Evolutionary conservation across 2,329 filamentous ascomycete genomes (phyloP), one percentile per base, ranked within the genome.

Genomic region (Daldinia sp.): DNA sequence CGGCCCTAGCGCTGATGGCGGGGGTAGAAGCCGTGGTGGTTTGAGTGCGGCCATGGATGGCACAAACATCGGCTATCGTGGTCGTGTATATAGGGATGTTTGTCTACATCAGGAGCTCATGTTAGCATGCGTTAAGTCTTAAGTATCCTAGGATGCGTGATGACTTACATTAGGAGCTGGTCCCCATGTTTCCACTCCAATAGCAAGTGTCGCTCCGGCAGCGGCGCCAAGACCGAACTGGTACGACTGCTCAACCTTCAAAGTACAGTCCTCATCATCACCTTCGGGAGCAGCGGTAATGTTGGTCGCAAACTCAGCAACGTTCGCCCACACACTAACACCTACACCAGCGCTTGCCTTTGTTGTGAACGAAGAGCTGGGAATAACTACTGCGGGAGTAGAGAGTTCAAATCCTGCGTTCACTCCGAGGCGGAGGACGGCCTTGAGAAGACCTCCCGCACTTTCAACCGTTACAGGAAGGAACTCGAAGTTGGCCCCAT

Each of bases 401-500:
- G 69, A 56, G 1, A 79, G 21, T 9, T 77, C 69, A 45, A 83
- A 68, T 10, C 83, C 84, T 3, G 80, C 78, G 29, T 80, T 77
- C 1, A 82, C 69, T 8, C 79, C 80, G 1, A 86, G 64, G 3
- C 82, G 80, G 0, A 87, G 75, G 0, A 80, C 72, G 0, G 82
- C 84, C 0, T 76, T 79, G 8, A 87, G 72, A 0, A 80, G 68
- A 0, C 78, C 78, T 5, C 74, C 76, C 8, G 77, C 78, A 27
- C 76, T 79, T 61, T 79, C 72, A 29, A 87, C 73, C 0, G 77
- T 82, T 3, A 87, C 81, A 0, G 85, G 85, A 1, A 87, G 78
- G 58, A 86, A 86, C 58, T 86, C 83, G 61, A 86, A 87, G 11
- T 78, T 72, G 0, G 81, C 85, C 4, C 83, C 83, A 3, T 82